Evolutionary conservation across 345 rosid species (phyloP), one percentile per base, ranked within the genome.

Genomic region (Lepidium africanum): DNA sequence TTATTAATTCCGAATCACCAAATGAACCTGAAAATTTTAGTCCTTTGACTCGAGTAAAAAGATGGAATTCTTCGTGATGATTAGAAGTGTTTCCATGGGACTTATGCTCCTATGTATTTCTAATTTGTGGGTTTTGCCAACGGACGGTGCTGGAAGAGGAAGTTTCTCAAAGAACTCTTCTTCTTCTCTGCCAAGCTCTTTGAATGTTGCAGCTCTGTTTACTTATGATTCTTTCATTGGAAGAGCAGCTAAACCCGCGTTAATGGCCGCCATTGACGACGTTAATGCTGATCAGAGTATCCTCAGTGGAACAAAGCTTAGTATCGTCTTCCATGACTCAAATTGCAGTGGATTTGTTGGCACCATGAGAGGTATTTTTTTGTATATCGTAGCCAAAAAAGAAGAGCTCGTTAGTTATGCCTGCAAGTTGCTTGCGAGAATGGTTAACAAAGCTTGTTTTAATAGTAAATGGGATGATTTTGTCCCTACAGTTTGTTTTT

Each of bases 321-420:
- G 77, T 19, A 48, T 82, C 6, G 27, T 82, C 52, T 35, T 80
- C 42, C 83, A 65, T 6, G 86, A 90, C 70, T 77, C 96, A 1
- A 88, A 90, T 52, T 93, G 98, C 87, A 93, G 91, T 58, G 95
- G 91, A 52, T 93, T 93, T 77, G 32, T 78, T 23, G 97, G 96
- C 61, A 82, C 91, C 33, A 78, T 93, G 47, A 94, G 81, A 82
- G 97, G 98, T 90, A 90, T 27, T 73, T 63, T n/a, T 35, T 58
- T 46, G 9, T 73, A 4, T 48, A 65, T 30, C 36, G 8, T 52
- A 42, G 27, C 54, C 7, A 27, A 21, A 30, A 7, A 6, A 30
- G 17, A 71, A 10, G 5, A 51, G 39, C 47, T 56, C 43, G 13
- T 39, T 65, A 57, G 39, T 42, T 70, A 50, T 42, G 42, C 41